Base-by-base conservation (phyloP, 208 protist species). In the Trypanosomatidae sp. region DNA sequence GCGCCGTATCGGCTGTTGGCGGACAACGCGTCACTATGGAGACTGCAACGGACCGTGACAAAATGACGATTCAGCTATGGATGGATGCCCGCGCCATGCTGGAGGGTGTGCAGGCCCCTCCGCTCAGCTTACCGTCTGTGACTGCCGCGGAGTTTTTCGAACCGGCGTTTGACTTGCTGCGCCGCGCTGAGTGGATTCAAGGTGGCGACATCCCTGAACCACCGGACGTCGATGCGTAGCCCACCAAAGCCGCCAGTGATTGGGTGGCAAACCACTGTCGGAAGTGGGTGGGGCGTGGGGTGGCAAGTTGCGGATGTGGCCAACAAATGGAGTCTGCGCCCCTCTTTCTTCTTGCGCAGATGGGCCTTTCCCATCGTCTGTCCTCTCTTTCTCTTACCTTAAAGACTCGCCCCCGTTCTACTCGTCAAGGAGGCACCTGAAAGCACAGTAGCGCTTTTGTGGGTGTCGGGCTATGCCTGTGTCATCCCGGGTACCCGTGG, bases 1-100 rank as follows among this genome's bases (percentile, higher is more conserved):
- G 44, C 30, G 58, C 30, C 39, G 43, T 25, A 5, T 66, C 66
- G 13, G 28, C 28, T n/a, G 64, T 10, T n/a, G 15, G 30, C 55
- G 53, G 41, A 15, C 64, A 67, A 41, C 81, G 85, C 15, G 81
- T 77, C 9, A 87, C 82, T 0, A 60, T 78, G 25, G 91, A 93
- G 49, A 88, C 86, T 19, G 85, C 86, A n/a, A 87, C 88, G 15
- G 91, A 95, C 64, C 83, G 88, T 46, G 93, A 97, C 73, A 95
- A 95, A 70, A 95, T 97, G 89, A 86, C 84, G 41, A 60, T 95
- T 39, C 93, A 97, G 76, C 80, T 97, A 6, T 90, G 89, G 71
- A 73, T 95, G 65, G 93, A 97, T 69, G 88, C 89, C 3, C 80
- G 75, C 47, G 91, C 81, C 22, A 62, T 94, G 69, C 41, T 82